Conservation (phyloP, 208 protist species). For the Acanthamoeba pearcei region DNA sequence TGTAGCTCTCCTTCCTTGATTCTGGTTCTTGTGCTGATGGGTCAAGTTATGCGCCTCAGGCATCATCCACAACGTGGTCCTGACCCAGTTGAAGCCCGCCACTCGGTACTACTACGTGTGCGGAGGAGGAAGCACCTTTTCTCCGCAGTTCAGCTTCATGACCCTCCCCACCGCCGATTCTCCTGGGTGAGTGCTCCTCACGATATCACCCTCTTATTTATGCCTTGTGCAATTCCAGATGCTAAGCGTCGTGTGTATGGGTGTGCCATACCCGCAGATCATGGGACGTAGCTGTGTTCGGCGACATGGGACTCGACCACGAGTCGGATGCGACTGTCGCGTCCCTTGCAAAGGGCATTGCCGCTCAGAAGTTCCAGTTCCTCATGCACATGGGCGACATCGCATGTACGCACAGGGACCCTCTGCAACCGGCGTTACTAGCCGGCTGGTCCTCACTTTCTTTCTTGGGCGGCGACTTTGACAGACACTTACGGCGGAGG, state of each 20-base stretch:
- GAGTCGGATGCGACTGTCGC: conserved; percentile 63
- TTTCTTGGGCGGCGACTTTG: neutral
- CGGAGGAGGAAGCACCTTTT: conserved; percentile 1
- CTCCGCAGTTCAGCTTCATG: conserved; percentile 14
- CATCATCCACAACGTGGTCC: conserved; percentile 15
- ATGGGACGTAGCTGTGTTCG: conserved; percentile 54
- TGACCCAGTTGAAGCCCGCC: neutral
- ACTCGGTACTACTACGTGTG: conserved; percentile 55
- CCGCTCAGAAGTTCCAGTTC: conserved; percentile 20
- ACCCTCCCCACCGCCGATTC: conserved; percentile 20
- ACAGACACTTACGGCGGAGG: conserved; percentile 57
- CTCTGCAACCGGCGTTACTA: neutral
- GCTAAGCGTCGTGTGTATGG: neutral
- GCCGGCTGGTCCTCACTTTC: neutral
- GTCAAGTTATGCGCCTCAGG: neutral
- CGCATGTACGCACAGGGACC: neutral
- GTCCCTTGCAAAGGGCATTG: neutral
- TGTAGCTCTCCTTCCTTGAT: neutral
- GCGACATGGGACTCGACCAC: conserved; percentile 60
- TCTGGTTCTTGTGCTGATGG: too few relatives aligned
- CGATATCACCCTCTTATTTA: neutral
- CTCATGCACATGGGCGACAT: conserved; percentile 67
- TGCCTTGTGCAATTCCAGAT: neutral
- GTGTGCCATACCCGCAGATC: neutral
- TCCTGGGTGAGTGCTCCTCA: neutral